Evolutionary conservation across 805 yeast genomes (phyloP), one percentile per base, ranked within the genome.

Genomic region (Wickerhamiella spandovensis): DNA sequence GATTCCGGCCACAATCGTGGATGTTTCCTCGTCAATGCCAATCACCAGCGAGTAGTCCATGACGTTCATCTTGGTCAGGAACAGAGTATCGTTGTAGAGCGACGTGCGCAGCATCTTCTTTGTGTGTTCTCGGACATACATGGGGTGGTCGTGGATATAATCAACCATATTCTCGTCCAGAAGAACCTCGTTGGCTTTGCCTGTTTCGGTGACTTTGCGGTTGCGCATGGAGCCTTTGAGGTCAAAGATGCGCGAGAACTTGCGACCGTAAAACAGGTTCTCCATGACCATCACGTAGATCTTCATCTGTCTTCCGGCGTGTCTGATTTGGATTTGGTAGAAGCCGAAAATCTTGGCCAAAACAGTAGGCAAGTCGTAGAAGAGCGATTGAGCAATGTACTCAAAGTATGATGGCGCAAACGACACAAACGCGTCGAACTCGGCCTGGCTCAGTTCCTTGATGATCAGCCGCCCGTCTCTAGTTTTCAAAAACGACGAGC

Each of bases 161-260:
- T 92, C 98, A 53, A 92, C 94, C 98, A 92, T 92, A 62, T 92
- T 92, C 60, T 92, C 99, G 66, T 92, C 99, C 50, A 92, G 67
- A 23, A 92, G 68, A 1, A 92, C 99, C 65, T 92, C 97, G 61
- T 92, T 88, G 54, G 84, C 95, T 61, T 79, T 82, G 6, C 98
- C 98, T 0, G 98, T 94, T 64, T 90, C 95, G 58, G 89, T 83
- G 37, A 90, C 98, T 61, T 90, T 97, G 56, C 99, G 74, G 65
- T 92, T 92, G 54, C 98, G 72, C 97, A 92, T 92, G 0, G 97
- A 89, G 0, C 99, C 99, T 65, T 92, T 92, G 65, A 92, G 75
- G 66, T 92, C 99, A 67, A 92, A 92, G 45, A 90, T 88, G 55
- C 97, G 70, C 13, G 86, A 73, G 51, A 89, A 83, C 57, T 82